A percentile compares a stretch with the other conserved stretches of the same genome.
phyloP scores from a whole-genome alignment of 495 filamentous ascomycete species.

The Coniosporium apollinis region DNA sequence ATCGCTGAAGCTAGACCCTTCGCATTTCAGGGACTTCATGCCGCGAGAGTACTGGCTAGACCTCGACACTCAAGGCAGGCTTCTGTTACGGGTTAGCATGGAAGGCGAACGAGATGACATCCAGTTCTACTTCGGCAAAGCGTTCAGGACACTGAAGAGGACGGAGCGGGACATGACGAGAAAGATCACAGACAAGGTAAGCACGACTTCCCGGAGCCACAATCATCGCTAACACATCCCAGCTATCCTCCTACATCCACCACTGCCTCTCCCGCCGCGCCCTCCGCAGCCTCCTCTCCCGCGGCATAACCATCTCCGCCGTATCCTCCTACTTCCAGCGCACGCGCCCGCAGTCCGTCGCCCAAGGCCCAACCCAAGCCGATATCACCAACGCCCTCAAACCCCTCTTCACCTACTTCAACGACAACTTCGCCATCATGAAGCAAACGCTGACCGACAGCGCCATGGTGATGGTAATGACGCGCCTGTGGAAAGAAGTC shows the following conservation, averaged over 20 bases:
- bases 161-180: conserved; percentile 96
- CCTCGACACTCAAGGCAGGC: conserved; percentile 82
- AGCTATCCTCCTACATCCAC: conserved; percentile 93
- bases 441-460: conserved; percentile 83
- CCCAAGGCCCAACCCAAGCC: conserved; percentile 40
- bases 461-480: conserved; percentile 96
- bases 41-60: conserved; percentile 95
- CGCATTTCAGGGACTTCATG: conserved; percentile 89
- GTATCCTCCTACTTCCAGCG: conserved; percentile 67
- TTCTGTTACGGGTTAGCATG: conserved; percentile 89
- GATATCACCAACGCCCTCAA: conserved; percentile 71
- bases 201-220: conserved; percentile 8
- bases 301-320: conserved; percentile 54
- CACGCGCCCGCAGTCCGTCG: conserved; percentile 35
- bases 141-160: conserved; percentile 84
- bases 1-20: conserved; percentile 83
- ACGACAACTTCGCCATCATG: conserved; percentile 99
- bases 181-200: conserved; percentile 92
- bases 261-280: conserved; percentile 71
- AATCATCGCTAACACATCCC: conserved; percentile 6
- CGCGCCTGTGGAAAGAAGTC: conserved; percentile 93
- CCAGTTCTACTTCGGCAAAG: conserved; percentile 95
- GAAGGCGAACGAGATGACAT: conserved; percentile 97
- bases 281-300: conserved; percentile 52
- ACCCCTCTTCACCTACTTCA: conserved; percentile 90